Percentiles rank a stretch among this genome's conserved stretches.
Conservation (phyloP, 495 filamentous ascomycete species). For the Saxophila tyrrhenica region DNA sequence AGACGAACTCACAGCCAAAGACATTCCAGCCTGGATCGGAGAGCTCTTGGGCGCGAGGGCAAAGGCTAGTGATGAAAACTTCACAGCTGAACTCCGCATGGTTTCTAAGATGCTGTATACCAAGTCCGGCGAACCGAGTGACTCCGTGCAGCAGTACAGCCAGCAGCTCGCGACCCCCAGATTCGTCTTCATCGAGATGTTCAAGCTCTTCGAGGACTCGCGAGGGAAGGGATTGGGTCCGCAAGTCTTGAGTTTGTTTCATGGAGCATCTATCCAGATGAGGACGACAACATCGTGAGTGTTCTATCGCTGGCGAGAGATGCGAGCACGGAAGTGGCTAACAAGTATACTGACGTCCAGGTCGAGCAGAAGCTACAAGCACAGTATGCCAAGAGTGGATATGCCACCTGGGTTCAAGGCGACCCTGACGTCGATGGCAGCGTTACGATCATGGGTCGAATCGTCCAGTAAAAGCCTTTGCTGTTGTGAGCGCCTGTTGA, state of each 20-base stretch:
- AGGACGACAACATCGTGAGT: background rate
- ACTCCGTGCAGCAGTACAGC: background rate
- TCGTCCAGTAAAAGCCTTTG: too few relatives aligned
- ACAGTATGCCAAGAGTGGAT: background rate
- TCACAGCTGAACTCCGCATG: background rate
- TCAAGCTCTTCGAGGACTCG: background rate
- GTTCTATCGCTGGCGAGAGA: background rate
- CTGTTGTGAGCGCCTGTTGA: too few relatives aligned
- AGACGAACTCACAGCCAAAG: background rate
- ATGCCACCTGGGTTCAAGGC: background rate
- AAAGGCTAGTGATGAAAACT: background rate
- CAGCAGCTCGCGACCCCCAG: background rate
- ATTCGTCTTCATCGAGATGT: background rate
- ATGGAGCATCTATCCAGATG: background rate
- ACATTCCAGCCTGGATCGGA: background rate
- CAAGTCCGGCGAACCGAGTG: background rate
- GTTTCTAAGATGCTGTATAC: background rate
- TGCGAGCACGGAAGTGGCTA: background rate
- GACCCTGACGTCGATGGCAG: background rate
- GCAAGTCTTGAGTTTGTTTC: background rate
- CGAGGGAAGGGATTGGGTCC: background rate
- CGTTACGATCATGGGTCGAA: background rate
- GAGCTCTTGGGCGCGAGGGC: too few relatives aligned
- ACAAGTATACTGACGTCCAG: background rate
- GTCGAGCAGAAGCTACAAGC: background rate